Base-by-base conservation (phyloP, 2,329 filamentous ascomycete species). In the Rosellinia necatrix region DNA sequence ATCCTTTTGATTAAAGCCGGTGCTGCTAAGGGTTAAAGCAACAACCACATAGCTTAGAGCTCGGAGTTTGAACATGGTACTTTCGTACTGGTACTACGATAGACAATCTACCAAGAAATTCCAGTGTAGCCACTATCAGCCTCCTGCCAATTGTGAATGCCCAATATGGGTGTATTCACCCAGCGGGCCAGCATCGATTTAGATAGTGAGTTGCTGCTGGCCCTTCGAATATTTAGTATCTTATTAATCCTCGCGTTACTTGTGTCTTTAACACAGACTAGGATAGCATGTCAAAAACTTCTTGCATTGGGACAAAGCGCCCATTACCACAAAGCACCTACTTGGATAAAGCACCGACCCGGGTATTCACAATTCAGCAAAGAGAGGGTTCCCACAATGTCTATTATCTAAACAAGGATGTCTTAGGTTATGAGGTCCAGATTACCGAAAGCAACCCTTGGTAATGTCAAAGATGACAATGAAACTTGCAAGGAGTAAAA, bases 1-100 rank as follows among this genome's bases (percentile, higher is more conserved):
- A 86, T 88, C 66, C 73, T 97, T 65, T 84, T 96, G 68, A 92
- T 97, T 82, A 97, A 97, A 83, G 89, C 89, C 27, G 90, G 89
- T 77, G 89, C 89, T 49, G 89, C 89, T 65, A 92, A 92, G 82
- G 78, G 79, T 62, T 90, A 78, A 78, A 40, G 42, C 32, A 12
- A 24, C 21, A n/a, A 30, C 15, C 7, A 13, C 32, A 44, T 19
- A 32, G 34, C 35, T 54, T 49, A 44, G 46, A 49, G 24, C 56
- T 56, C 25, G 27, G 12, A 41, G n/a, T 42, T 52, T 50, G 53
- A 56, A 54, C 42, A 50, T 40, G 50, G 46, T 57, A 32, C 29
- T 56, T 43, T 48, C 50, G 47, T 56, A 35, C 24, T 51, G 44
- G 32, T 50, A 42, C n/a, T 24, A 49, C 40, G 50, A 52, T 55